phyloP scores from a whole-genome alignment of 1,284 basidiomycete species.

The Megacollybia platyphylla region DNA sequence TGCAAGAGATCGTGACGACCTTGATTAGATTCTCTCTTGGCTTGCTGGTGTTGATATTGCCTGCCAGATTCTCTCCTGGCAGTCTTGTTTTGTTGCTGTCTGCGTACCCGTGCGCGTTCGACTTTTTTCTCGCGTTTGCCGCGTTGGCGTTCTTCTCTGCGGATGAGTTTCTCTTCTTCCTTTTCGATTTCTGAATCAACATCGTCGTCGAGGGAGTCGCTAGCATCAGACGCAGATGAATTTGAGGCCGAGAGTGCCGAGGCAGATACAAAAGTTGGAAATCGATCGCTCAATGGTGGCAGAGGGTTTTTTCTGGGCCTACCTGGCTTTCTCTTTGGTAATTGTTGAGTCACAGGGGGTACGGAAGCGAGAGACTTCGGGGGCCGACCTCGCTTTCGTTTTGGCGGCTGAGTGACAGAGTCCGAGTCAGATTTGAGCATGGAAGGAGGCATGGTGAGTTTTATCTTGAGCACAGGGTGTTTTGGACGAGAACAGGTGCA shows the following conservation, averaged over 20 bases:
- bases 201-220: slow-evolving; percentile 25
- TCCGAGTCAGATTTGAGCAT: slow-evolving; percentile 20
- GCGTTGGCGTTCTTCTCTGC: slow-evolving; percentile 19
- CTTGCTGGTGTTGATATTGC: not conserved
- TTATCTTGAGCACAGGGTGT: slow-evolving; percentile 55
- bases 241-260: slow-evolving; percentile 35
- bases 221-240: slow-evolving; percentile 19
- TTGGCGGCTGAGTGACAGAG: slow-evolving; percentile 2
- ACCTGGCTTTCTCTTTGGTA: not conserved
- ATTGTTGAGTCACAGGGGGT: not conserved
- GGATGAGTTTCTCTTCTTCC: slow-evolving; percentile 51
- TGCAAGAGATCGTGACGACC: slow-evolving; percentile 17
- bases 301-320: slow-evolving; percentile 25
- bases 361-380: not conserved
- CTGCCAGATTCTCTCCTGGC: not conserved
- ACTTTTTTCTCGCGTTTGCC: not conserved
- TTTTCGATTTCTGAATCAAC: slow-evolving; percentile 43
- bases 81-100: slow-evolving; percentile 18
- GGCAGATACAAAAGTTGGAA: slow-evolving; percentile 62
- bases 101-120: slow-evolving; percentile 32
- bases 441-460: slow-evolving; percentile 50
- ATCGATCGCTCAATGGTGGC: slow-evolving; percentile 3
- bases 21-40: not conserved
- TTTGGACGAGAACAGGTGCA: slow-evolving; percentile 43
- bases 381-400: not conserved